Evolutionary conservation across 1,284 basidiomycete species (phyloP).

Genomic region (Butyriboletus appendiculatus): DNA sequence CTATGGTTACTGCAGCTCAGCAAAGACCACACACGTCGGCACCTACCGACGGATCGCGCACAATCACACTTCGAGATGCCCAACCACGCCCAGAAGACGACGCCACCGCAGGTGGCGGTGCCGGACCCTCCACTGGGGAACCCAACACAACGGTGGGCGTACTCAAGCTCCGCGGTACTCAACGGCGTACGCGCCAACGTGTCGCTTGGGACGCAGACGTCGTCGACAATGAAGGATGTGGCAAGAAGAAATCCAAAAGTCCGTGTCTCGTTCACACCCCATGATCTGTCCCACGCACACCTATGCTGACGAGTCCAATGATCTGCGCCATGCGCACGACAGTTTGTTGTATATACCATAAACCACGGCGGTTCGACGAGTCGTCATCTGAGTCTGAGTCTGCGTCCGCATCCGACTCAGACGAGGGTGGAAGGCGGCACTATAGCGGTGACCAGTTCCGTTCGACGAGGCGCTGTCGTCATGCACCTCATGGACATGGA

Average conservation of each 20-base stretch:
- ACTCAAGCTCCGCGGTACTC: conserved; percentile 55
- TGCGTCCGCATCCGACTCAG: conserved; percentile 36
- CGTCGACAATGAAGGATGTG: conserved; percentile 80
- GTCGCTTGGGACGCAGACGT: conserved; percentile 82
- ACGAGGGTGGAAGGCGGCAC: conserved; percentile 33
- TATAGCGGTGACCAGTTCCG: conserved; percentile 15
- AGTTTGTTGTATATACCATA: conserved; percentile 93
- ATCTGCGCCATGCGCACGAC: not conserved
- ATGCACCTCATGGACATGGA: conserved; percentile 5
- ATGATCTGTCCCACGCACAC: not conserved
- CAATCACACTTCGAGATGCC: conserved; percentile 44
- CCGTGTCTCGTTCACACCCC: conserved; percentile 32
- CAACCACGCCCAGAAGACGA: conserved; percentile 37
- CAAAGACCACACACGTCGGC: conserved; percentile 32
- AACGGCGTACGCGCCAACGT: conserved; percentile 43
- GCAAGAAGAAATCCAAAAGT: conserved; percentile 87
- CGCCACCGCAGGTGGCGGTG: conserved; percentile 15
- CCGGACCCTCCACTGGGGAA: conserved; percentile 22
- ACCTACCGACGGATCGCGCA: conserved; percentile 50
- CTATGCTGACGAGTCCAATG: not conserved
- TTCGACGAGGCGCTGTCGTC: conserved; percentile 7
- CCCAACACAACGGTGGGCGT: conserved; percentile 39
- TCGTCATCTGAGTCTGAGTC: conserved; percentile 70
- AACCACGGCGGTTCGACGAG: conserved; percentile 75
- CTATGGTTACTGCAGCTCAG: conserved; percentile 30